Evolutionary conservation across 257 asterid genomes (phyloP), one percentile per base, ranked within the genome.

Genomic region (Gentiana macrophylla): DNA sequence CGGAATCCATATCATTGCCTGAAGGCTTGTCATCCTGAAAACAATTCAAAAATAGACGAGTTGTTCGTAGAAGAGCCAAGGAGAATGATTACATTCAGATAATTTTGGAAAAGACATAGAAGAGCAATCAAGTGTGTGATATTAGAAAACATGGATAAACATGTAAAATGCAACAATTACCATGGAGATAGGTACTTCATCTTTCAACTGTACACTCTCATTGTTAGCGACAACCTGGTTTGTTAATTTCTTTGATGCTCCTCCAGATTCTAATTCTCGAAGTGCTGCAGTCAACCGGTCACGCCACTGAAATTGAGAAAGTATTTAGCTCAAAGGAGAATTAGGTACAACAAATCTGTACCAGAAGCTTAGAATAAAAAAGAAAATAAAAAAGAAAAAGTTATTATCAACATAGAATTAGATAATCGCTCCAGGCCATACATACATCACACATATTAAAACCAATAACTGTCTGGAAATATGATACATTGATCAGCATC

Each of bases 271-370:
- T 52, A 77, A 70, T 64, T 79, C 97, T 56, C 73, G 72, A 58
- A 87, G 71, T 63, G 97, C 97, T 73, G 72, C 77, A 67, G 75
- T 74, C 24, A 91, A 81, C 57, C 98, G 94, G 33, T 84, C 89
- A 72, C 87, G 79, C 97, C 98, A 91, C 97, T 91, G 63, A 33
- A 59, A 51, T 60, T 47, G 50, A 66, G 36, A 32, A 55, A 5
- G 15, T 12, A 51, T 15, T 6, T 49, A 43, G 41, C n/a, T 5
- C 13, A 12, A 50, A n/a, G 13, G 52, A 37, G 49, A 36, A 5
- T 45, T 36, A 57, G 43, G 45, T 36, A 11, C 6, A 3, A n/a
- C n/a, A 57, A 53, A 46, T 56, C 9, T 41, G 9, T 5, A 41
- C 9, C 46, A 41, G 9, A 41, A 5, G 9, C 46, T 41, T 41